Percentiles rank a stretch among this genome's conserved stretches.
Evolutionary conservation across 163 green algal species (phyloP).

Genomic region (Scenedesmus sp.): DNA sequence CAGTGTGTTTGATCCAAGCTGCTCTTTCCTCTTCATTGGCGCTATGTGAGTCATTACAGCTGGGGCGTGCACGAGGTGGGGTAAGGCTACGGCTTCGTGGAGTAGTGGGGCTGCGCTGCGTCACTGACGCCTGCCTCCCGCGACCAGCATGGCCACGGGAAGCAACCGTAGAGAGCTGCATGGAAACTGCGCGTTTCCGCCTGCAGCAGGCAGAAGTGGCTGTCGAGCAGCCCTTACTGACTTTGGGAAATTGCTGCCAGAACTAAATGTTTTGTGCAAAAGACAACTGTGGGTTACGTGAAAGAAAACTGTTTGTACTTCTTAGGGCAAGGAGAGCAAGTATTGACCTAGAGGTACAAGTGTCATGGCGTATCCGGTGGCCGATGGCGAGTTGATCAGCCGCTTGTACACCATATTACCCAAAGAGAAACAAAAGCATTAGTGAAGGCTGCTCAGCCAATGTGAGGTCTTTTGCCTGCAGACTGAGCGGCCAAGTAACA

Average conservation of each 20-base stretch:
- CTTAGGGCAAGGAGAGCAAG: not conserved
- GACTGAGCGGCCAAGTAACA: no score
- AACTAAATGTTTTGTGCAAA: not conserved
- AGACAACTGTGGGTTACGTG: not conserved
- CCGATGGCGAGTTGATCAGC: not conserved
- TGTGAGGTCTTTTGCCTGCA: no score
- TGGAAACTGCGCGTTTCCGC: constrained; percentile 6
- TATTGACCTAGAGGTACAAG: constrained; percentile 17
- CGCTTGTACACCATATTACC: not conserved
- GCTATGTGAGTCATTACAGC: not conserved
- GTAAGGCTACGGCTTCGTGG: constrained; percentile 25
- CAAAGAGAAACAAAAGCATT: not conserved
- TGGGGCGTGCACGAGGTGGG: not conserved
- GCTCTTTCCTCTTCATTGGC: not conserved
- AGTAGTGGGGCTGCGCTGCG: constrained; percentile 15
- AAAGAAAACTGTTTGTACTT: not conserved
- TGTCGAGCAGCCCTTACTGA: constrained; percentile 15
- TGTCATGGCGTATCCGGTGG: not conserved
- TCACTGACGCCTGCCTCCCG: not conserved
- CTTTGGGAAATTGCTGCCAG: not conserved
- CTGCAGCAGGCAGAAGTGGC: constrained; percentile 10
- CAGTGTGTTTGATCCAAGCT: constrained; percentile 34
- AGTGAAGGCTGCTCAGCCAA: not conserved
- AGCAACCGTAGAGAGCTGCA: not conserved
- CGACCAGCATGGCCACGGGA: not conserved